These are phyloP conservation scores for Pyrenophora teres DNA, from an alignment of 2,329 filamentous ascomycete genomes.

Conservation along the genomic window DNA sequence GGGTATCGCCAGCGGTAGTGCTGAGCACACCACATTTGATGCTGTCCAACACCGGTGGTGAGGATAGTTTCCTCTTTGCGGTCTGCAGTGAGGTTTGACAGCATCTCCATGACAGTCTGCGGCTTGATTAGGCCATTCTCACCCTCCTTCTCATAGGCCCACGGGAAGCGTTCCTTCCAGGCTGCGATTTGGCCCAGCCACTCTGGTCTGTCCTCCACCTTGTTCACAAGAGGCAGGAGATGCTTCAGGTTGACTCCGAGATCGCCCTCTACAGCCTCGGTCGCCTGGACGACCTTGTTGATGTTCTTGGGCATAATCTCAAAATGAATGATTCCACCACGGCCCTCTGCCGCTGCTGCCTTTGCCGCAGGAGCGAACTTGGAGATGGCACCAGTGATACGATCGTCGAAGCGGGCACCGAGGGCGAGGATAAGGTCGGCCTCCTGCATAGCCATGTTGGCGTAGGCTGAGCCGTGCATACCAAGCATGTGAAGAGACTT, in stretches of 20 bases:
- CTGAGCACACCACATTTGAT: slow-evolving; percentile 99
- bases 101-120: slow-evolving; percentile 86
- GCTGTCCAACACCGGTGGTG: slow-evolving; percentile 91
- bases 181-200: slow-evolving; percentile 89
- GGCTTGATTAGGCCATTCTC: slow-evolving; percentile 86
- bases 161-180: slow-evolving; percentile 92
- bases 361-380: slow-evolving; percentile 92
- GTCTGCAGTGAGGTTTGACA: slow-evolving; percentile 79
- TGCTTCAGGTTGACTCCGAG: slow-evolving; percentile 76
- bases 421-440: slow-evolving; percentile 95
- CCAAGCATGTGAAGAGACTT: slow-evolving; percentile 98
- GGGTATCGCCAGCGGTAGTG: slow-evolving; percentile 94
- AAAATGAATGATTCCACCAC: slow-evolving; percentile 95
- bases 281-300: slow-evolving; percentile 98
- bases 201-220: slow-evolving; percentile 69
- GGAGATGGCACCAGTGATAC: slow-evolving; percentile 78
- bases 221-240: slow-evolving; percentile 73
- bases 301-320: slow-evolving; percentile 99
- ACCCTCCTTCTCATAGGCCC: slow-evolving; percentile 80
- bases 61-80: slow-evolving; percentile 87
- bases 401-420: slow-evolving; percentile 93
- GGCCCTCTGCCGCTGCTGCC: slow-evolving; percentile 78
- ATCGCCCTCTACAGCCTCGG: slow-evolving; percentile 92
- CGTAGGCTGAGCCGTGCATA: slow-evolving; percentile 96
- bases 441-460: slow-evolving; percentile 98